phyloP scores from a whole-genome alignment of 371 early-diverging fungal genomes.

The Nematocida ausubeli region DNA sequence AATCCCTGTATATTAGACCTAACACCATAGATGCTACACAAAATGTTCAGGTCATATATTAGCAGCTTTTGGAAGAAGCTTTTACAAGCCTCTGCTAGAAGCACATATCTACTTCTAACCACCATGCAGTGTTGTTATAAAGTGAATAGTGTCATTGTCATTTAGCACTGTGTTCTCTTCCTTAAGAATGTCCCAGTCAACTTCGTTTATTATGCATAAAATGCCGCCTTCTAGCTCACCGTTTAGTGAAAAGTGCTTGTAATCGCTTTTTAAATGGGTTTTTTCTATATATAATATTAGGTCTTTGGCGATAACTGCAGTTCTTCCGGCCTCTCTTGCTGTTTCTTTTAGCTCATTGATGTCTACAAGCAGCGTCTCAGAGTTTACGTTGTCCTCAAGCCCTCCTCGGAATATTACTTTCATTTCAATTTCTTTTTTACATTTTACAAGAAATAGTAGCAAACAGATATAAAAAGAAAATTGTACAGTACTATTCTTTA shows the following conservation, averaged over 20 bases:
- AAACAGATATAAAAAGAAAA: not conserved
- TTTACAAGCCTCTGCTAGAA: too few relatives aligned
- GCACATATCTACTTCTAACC: too few relatives aligned
- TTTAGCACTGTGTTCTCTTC: slow-evolving; percentile 4
- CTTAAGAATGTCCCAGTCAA: slow-evolving; percentile 37
- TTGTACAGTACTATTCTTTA: not conserved
- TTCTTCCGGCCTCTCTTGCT: not conserved
- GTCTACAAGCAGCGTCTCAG: slow-evolving; percentile 14
- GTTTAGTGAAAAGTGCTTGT: slow-evolving; percentile 26
- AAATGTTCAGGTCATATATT: too few relatives aligned
- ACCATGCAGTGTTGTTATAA: slow-evolving; percentile 51
- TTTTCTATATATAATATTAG: slow-evolving; percentile 30
- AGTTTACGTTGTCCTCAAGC: slow-evolving; percentile 41
- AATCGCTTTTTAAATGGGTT: slow-evolving; percentile 19
- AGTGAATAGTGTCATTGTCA: slow-evolving; percentile 40
- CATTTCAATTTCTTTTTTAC: slow-evolving; percentile 24
- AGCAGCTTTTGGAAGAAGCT: too few relatives aligned
- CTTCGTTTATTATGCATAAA: slow-evolving; percentile 39
- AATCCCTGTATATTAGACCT: too few relatives aligned
- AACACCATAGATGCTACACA: too few relatives aligned
- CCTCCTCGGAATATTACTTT: slow-evolving; percentile 45
- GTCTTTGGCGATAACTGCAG: slow-evolving; percentile 1
- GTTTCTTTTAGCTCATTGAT: not conserved
- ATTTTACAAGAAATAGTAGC: not conserved
- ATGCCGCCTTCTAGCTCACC: slow-evolving; percentile 51